Conservation (phyloP, 768 basidiomycete species). For the Rhizopogon vinicolor region DNA sequence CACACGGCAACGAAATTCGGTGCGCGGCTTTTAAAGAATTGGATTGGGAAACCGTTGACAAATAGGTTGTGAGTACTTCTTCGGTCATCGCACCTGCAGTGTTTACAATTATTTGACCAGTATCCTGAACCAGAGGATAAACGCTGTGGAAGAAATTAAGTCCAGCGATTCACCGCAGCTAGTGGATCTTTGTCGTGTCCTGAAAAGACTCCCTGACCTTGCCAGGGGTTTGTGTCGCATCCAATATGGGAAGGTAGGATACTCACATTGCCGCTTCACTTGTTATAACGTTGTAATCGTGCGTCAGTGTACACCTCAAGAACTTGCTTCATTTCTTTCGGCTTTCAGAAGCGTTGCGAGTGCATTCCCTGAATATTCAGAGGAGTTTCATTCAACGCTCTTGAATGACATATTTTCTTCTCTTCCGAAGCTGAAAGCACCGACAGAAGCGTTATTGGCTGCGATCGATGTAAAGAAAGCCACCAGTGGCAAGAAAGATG, state of each 20-base stretch:
- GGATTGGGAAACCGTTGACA: constrained; percentile 84
- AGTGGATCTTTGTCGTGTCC: constrained; percentile 59
- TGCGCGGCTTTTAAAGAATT: constrained; percentile 71
- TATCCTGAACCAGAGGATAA: constrained; percentile 66
- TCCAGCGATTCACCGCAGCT: constrained; percentile 57
- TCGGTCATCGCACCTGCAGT: background rate
- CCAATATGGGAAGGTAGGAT: constrained; percentile 81
- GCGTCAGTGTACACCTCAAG: constrained; percentile 73
- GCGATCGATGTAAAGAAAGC: constrained; percentile 61
- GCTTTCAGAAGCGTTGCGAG: constrained; percentile 69
- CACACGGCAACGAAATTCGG: constrained; percentile 88
- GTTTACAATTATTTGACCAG: constrained; percentile 34
- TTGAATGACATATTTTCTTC: constrained; percentile 67
- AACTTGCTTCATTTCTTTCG: constrained; percentile 69
- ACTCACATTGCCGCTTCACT: background rate
- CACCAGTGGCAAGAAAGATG: constrained; percentile 57
- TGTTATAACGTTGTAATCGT: background rate
- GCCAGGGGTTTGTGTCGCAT: constrained; percentile 82
- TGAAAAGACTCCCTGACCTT: constrained; percentile 81
- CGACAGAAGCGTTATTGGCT: constrained; percentile 48
- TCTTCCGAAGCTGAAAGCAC: constrained; percentile 59
- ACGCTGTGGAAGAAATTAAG: constrained; percentile 83
- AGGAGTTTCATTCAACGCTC: constrained; percentile 56
- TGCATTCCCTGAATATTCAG: constrained; percentile 49
- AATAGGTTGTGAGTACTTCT: constrained; percentile 36